phyloP scores from a whole-genome alignment of 2,329 filamentous ascomycete species.

The Colletotrichum sp. region DNA sequence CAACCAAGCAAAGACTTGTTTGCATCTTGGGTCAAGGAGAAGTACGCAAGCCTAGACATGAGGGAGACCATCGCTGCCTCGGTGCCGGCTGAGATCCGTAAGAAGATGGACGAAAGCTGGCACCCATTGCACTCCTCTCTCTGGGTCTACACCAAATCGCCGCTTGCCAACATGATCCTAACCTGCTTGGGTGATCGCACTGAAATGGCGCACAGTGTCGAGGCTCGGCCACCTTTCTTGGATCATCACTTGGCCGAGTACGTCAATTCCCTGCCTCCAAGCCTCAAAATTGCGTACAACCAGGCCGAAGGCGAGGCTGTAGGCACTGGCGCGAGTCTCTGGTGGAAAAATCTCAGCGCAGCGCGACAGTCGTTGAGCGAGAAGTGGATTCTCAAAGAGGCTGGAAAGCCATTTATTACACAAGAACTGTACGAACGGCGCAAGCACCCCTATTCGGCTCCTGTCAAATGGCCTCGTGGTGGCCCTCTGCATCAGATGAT shows the following conservation, averaged over 20 bases:
- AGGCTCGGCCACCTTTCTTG: conserved; percentile 37
- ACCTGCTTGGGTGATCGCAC: conserved; percentile 34
- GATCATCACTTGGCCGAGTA: conserved; percentile 35
- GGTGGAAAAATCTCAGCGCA: conserved; percentile 16
- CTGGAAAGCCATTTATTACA: conserved; percentile 37
- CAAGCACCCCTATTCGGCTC: conserved; percentile 54
- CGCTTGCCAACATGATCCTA: conserved; percentile 31
- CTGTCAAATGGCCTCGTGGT: conserved; percentile 40
- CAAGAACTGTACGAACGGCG: conserved; percentile 53
- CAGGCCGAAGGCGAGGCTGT: neutral
- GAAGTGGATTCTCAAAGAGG: conserved; percentile 58
- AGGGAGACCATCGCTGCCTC: neutral
- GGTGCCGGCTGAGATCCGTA: conserved; percentile 14
- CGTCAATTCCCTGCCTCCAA: conserved; percentile 20
- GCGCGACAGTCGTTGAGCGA: conserved; percentile 36
- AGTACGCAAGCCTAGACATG: neutral
- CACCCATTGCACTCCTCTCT: conserved; percentile 30
- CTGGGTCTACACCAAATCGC: conserved; percentile 27
- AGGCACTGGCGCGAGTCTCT: conserved; percentile 9
- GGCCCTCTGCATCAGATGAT: conserved; percentile 47
- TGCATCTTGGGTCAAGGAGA: conserved; percentile 8
- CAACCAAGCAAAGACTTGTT: neutral
- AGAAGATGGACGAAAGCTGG: conserved; percentile 30
- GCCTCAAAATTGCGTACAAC: neutral
- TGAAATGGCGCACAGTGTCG: conserved; percentile 42